Conservation (phyloP, 1,139 yeast species). For the Candida dubliniensis region DNA sequence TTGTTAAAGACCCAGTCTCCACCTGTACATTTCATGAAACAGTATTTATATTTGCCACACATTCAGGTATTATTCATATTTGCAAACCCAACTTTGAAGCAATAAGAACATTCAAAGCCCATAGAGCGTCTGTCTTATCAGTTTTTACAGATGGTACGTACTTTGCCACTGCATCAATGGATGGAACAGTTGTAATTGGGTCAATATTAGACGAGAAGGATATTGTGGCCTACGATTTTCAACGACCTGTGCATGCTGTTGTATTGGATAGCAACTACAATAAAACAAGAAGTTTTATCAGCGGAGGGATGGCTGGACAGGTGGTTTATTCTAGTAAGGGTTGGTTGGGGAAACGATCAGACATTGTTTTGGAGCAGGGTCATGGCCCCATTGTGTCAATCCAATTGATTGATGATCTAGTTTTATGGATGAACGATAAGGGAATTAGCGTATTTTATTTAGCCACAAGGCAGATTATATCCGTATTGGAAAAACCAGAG, state of each 20-base stretch:
- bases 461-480: conserved; percentile 43
- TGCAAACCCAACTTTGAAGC: conserved; percentile 57
- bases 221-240: conserved; percentile 75
- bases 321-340: conserved; percentile 71
- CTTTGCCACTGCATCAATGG: conserved; percentile 88
- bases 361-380: conserved; percentile 58
- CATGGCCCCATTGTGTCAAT: conserved; percentile 76
- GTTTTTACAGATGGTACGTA: conserved; percentile 69
- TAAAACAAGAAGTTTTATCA: conserved; percentile 62
- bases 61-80: conserved; percentile 78
- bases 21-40: conserved; percentile 58
- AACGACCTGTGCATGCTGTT: conserved; percentile 86
- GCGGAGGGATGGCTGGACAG: conserved; percentile 92
- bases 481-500: conserved; percentile 56
- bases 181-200: conserved; percentile 87
- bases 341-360: conserved; percentile 85
- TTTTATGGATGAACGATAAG: conserved; percentile 82
- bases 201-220: conserved; percentile 62
- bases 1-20: conserved; percentile 75
- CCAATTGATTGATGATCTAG: conserved; percentile 56
- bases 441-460: conserved; percentile 69
- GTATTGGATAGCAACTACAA: conserved; percentile 72
- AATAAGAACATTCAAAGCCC: conserved; percentile 76
- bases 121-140: conserved; percentile 78
- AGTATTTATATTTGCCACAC: conserved; percentile 81